Base-by-base conservation (phyloP, 23 red algal species). In the Gracilaria gracilis region DNA sequence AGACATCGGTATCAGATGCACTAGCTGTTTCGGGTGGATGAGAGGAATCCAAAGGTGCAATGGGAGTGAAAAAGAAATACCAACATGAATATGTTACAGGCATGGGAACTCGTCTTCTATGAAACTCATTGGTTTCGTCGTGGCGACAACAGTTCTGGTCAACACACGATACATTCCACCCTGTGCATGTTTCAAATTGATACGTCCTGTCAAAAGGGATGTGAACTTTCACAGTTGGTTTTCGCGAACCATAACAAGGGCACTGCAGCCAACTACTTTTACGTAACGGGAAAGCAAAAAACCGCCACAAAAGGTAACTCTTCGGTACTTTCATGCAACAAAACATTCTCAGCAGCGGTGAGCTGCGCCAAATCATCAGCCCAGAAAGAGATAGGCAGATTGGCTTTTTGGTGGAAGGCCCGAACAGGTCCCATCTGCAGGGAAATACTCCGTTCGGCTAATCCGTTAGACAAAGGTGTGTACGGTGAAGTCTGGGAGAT, bases 341-440 rank as follows among this genome's bases (percentile, higher is more conserved):
- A 4, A 46, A 46, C 42, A 46, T 46, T 46, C 42, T 46, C 11
- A 7, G 42, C 42, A 4, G 11, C 11, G 4, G 27, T 74, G 67
- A 8, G 21, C 35, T 27, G 42, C 11, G 42, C 42, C 4, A 46
- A 35, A 78, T 31, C 73, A 44, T 51, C 42, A 11, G 37, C 3
- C 47, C 73, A 78, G 14, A 9, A 46, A 0, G 73, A 78, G 14
- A 46, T 14, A 9, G 73, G 73, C 28, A 78, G 28, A 4, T 16
- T 46, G 9, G 37, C 37, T 2, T 78, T 31, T 16, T 78, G 25
- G 13, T 48, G 20, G 14, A 31, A 78, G 6, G 31, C 37, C 4
- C 73, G 73, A 19, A 46, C 16, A 9, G 73, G 73, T 51, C 73
- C 73, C 73, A 78, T 78, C 9, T 31, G 37, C 17, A 46, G 17